Evolutionary conservation across 331 rosid genomes (phyloP).

Genomic region (Quercus phellos): DNA sequence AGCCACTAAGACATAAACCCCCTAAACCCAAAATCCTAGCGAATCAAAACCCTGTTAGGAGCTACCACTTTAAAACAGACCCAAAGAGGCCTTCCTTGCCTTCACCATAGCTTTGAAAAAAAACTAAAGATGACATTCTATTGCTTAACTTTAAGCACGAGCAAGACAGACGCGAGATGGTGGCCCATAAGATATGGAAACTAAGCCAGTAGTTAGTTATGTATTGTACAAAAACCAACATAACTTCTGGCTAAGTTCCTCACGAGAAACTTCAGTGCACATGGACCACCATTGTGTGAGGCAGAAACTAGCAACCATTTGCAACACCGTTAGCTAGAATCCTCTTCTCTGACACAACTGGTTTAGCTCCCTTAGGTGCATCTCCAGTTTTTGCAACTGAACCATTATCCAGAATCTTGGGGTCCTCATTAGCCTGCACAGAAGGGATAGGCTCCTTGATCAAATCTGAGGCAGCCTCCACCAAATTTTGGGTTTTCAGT

Average conservation of each 20-base stretch:
- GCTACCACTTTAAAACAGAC: constrained; percentile 51
- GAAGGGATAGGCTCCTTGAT: constrained; percentile 35
- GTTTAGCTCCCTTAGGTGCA: constrained; percentile 74
- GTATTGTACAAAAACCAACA: constrained; percentile 10
- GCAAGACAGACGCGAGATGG: constrained; percentile 32
- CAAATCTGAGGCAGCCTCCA: constrained; percentile 40
- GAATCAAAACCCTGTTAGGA: constrained; percentile 54
- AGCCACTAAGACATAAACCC: constrained; percentile 31
- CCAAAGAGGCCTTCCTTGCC: constrained; percentile 41
- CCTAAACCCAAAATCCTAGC: constrained; percentile 51
- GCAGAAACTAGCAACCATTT: constrained; percentile 55
- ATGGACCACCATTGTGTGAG: constrained; percentile 41
- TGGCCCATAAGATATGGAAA: constrained; percentile 19
- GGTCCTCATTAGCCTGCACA: constrained; percentile 25
- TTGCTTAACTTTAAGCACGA: constrained; percentile 35
- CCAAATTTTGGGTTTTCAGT: constrained; percentile 27
- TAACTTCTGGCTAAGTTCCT: not conserved
- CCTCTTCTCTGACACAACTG: constrained; percentile 53
- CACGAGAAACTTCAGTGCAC: not conserved
- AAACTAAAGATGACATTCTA: constrained; percentile 30
- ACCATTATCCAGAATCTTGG: constrained; percentile 46
- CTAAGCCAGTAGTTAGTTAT: constrained; percentile 20
- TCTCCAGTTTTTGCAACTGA: constrained; percentile 44
- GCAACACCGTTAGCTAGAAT: constrained; percentile 55
- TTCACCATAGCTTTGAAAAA: constrained; percentile 22